Base-by-base conservation (phyloP, 345 rosid genomes). In the Microthlaspi erraticum region DNA sequence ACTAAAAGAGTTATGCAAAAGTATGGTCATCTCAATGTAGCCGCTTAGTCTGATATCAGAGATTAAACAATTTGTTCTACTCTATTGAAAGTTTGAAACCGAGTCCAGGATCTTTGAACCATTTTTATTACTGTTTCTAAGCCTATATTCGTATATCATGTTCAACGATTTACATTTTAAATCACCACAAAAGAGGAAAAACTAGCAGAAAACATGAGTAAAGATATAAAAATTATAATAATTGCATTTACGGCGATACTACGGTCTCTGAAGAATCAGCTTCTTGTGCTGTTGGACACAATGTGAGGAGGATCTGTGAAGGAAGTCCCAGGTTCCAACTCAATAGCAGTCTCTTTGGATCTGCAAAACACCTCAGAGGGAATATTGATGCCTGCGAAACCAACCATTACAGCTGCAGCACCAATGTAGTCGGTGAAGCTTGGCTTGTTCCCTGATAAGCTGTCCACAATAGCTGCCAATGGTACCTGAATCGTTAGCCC, bases 401-500 rank as follows among this genome's bases (percentile, higher is more conserved):
- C 97, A 12, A 89, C 80, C 91, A 91, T 86, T 33, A 94, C 99
- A 45, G 97, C 91, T 5, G 68, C 71, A 42, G 97, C 96, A 19
- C 99, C 99, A 64, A 91, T 81, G 70, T 83, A 88, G 76, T 89
- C 89, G 55, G 88, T 78, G 65, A 83, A 74, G 66, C 79, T 73
- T 43, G 96, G 95, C 9, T 90, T 80, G 75, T 82, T 84, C 74
- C 97, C 99, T 1, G 72, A 85, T 32, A 91, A 16, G 10, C 88
- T 60, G 74, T 94, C 99, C 2, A 94, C 88, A 46, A 94, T 53
- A 17, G 97, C 99, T 52, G 99, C 97, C 78, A 94, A 59, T 5
- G 97, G 99, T 37, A 93, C 98, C 84, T 93, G 98, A 63, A 94
- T 88, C 8, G 96, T 85, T 29, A 91, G 95, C 60, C 97, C 96